These are phyloP conservation scores for Floccularia luteovirens DNA, from an alignment of 768 basidiomycete genomes.

Conservation along the genomic window DNA sequence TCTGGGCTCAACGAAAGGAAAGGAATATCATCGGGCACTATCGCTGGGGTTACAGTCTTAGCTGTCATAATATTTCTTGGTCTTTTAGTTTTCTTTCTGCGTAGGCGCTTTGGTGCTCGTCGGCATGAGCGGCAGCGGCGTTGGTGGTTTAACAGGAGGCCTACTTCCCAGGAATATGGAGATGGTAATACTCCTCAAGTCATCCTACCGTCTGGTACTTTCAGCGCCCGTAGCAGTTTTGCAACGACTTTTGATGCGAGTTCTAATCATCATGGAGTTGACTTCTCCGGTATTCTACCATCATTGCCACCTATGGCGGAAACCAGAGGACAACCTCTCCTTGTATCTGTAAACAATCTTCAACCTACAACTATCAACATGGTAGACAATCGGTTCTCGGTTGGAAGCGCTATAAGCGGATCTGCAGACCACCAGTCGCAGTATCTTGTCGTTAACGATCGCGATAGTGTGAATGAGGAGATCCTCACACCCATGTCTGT, in stretches of 20 bases:
- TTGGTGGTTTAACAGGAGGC: conserved; percentile 36
- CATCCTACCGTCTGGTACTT: conserved; percentile 9
- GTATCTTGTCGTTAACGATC: conserved; percentile 25
- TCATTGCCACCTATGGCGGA: conserved; percentile 50
- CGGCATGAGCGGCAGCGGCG: conserved; percentile 31
- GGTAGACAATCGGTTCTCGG: conserved; percentile 23
- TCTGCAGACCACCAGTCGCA: conserved; percentile 28
- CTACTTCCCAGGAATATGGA: conserved; percentile 15
- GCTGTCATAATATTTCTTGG: conserved; percentile 24
- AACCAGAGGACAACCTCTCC: conserved; percentile 30
- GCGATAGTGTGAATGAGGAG: conserved; percentile 16
- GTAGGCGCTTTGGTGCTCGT: conserved; percentile 34
- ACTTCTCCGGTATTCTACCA: conserved; percentile 20
- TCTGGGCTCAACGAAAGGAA: conserved; percentile 8
- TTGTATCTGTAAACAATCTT: conserved; percentile 21
- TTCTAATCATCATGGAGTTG: conserved; percentile 13
- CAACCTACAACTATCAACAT: conserved; percentile 8
- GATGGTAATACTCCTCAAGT: conserved; percentile 12
- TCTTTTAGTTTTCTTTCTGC: conserved; percentile 32
- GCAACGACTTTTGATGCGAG: conserved; percentile 52
- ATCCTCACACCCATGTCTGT: conserved; percentile 49
- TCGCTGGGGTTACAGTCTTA: conserved; percentile 36
- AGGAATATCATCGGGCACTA: conserved; percentile 33
- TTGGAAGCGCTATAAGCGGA: conserved; percentile 29
- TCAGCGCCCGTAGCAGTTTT: conserved; percentile 50